phyloP scores from a whole-genome alignment of 164 flowering plant species.

The Annona cherimola region DNA sequence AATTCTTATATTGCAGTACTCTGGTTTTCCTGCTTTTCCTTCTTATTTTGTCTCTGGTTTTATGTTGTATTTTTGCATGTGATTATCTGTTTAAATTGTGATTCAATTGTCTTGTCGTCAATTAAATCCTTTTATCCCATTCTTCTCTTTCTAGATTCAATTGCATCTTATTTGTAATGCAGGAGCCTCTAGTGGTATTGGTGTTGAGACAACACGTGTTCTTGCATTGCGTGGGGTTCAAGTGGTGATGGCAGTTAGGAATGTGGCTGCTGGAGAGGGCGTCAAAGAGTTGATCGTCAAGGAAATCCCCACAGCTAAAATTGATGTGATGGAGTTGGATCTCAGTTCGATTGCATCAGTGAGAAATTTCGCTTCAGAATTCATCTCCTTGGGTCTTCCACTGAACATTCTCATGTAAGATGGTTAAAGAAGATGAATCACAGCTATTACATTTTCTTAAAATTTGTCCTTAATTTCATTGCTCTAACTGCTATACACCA shows the following conservation, averaged over 20 bases:
- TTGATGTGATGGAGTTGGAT: constrained; percentile 75
- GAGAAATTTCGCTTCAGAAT: constrained; percentile 58
- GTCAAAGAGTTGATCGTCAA: constrained; percentile 50
- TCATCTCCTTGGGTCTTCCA: constrained; percentile 41
- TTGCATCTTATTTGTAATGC: constrained; percentile 9
- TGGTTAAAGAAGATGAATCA: neutral
- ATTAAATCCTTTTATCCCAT: neutral
- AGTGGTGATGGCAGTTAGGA: constrained; percentile 76
- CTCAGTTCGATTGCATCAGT: constrained; percentile 66
- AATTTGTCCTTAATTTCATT: neutral
- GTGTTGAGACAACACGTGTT: constrained; percentile 70
- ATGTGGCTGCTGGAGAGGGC: constrained; percentile 38
- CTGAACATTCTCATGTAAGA: constrained; percentile 70
- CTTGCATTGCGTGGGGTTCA: constrained; percentile 65
- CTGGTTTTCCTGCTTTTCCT: neutral
- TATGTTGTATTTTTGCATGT: neutral
- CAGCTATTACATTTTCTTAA: neutral
- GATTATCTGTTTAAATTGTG: neutral
- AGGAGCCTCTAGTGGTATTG: constrained; percentile 91
- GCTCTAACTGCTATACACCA: no score
- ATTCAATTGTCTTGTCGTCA: neutral
- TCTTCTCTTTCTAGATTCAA: no score
- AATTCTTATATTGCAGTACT: no score
- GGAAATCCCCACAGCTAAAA: constrained; percentile 51
- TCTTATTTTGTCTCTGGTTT: neutral